phyloP scores from a whole-genome alignment of 306 rosid species.

The Citrullus amarus region DNA sequence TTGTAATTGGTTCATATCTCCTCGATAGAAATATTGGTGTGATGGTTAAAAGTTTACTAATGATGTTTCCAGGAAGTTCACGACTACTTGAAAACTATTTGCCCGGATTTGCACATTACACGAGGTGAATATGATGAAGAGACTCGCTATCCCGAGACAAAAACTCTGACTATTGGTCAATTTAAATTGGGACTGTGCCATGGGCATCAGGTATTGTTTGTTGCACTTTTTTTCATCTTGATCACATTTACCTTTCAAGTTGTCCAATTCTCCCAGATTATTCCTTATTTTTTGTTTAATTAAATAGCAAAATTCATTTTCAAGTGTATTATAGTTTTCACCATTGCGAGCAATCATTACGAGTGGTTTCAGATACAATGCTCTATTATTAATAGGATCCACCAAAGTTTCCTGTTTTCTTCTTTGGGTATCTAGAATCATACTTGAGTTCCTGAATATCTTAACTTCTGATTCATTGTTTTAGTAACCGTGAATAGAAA shows the following conservation, averaged over 20 bases:
- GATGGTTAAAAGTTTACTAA: conserved; percentile 4
- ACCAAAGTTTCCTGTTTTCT: background rate
- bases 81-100: conserved; percentile 95
- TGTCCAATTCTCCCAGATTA: background rate
- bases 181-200: conserved; percentile 94
- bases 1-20: background rate
- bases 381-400: background rate
- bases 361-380: background rate
- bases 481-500: background rate
- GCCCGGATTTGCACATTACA: conserved; percentile 87
- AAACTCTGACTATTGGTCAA: conserved; percentile 92
- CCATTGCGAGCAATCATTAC: background rate
- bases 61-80: conserved; percentile 68
- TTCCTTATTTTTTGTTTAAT: background rate
- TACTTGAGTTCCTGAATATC: background rate
- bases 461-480: background rate
- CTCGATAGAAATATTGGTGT: background rate
- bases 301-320: background rate
- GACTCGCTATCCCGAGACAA: conserved; percentile 81
- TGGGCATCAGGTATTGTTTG: conserved; percentile 80
- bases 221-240: background rate
- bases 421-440: background rate
- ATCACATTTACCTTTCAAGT: background rate
- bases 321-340: background rate
- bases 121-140: conserved; percentile 97